Conservation (phyloP, 2,329 filamentous ascomycete genomes). For the Aureobasidium sp. region DNA sequence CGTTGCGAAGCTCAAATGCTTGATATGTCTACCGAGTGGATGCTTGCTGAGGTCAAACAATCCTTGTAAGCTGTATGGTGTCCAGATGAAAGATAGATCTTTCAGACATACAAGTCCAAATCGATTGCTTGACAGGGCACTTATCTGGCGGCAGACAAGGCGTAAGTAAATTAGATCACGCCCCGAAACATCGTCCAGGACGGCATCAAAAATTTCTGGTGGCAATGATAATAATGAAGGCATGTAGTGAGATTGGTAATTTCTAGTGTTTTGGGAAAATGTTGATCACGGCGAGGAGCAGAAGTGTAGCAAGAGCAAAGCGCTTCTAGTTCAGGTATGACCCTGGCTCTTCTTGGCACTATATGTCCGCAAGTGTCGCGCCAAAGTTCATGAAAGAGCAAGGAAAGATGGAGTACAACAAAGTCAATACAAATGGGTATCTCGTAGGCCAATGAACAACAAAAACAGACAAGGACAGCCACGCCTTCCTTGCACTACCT, state of each 20-base stretch:
- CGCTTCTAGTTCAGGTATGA: neutral
- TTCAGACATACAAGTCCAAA: neutral
- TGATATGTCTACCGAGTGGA: neutral
- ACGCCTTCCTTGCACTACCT: neutral
- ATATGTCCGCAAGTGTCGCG: neutral
- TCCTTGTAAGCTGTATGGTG: neutral
- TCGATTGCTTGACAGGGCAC: neutral
- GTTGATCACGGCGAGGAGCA: no score
- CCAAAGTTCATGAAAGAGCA: neutral
- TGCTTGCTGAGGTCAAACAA: neutral
- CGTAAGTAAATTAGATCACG: neutral
- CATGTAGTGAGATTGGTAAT: neutral
- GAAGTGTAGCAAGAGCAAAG: neutral
- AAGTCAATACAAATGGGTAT: conserved; percentile 4
- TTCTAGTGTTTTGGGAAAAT: neutral
- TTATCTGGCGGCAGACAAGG: neutral
- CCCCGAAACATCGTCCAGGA: neutral
- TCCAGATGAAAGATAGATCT: neutral
- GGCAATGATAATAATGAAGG: neutral
- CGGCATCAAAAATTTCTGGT: neutral
- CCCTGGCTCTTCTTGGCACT: conserved; percentile 1
- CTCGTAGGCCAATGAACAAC: neutral
- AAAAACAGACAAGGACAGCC: neutral
- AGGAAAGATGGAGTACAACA: neutral
- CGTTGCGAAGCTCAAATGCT: neutral